A percentile compares a stretch with the other conserved stretches of the same genome.
Evolutionary conservation across 805 yeast genomes (phyloP).

Genomic region (Hanseniaspora clermontiae): DNA sequence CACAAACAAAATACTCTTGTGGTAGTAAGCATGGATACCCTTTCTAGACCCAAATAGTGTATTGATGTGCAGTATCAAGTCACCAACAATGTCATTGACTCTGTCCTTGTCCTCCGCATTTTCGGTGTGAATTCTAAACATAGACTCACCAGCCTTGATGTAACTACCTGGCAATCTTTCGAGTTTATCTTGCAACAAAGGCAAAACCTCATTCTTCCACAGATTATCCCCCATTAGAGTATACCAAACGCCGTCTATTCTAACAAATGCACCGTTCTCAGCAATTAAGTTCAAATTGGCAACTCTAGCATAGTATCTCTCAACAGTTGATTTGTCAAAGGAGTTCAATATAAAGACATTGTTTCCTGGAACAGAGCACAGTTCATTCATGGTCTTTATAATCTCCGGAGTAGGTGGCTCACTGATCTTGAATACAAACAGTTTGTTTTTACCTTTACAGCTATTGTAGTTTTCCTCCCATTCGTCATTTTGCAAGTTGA

Average conservation of each 20-base stretch:
- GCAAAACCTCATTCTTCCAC: slow-evolving; percentile 28
- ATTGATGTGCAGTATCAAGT: slow-evolving; percentile 71
- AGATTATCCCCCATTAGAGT: slow-evolving; percentile 45
- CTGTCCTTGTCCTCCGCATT: slow-evolving; percentile 52
- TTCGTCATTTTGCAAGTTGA: slow-evolving; percentile 25
- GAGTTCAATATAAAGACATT: slow-evolving; percentile 61
- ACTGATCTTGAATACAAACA: slow-evolving; percentile 36
- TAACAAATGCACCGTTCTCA: slow-evolving; percentile 77
- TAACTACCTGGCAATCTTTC: slow-evolving; percentile 75
- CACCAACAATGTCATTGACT: slow-evolving; percentile 61
- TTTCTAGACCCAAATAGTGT: slow-evolving; percentile 46
- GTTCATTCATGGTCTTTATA: slow-evolving; percentile 43
- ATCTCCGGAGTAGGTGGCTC: slow-evolving; percentile 52
- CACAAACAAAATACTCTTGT: slow-evolving; percentile 55
- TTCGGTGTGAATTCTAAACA: slow-evolving; percentile 65
- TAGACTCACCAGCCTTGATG: slow-evolving; percentile 60
- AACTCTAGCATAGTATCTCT: slow-evolving; percentile 52
- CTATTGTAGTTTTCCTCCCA: slow-evolving; percentile 24
- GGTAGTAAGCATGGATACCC: slow-evolving; percentile 65
- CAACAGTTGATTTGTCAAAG: slow-evolving; percentile 50
- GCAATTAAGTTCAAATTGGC: slow-evolving; percentile 72
- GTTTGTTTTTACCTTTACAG: slow-evolving; percentile 27
- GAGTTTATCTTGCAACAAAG: slow-evolving; percentile 30
- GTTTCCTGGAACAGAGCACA: slow-evolving; percentile 46
- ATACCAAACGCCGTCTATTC: slow-evolving; percentile 46